Percentiles rank a stretch among this genome's conserved stretches.
phyloP scores from a whole-genome alignment of 805 yeast species.

The Wickerhamiella azymoides region DNA sequence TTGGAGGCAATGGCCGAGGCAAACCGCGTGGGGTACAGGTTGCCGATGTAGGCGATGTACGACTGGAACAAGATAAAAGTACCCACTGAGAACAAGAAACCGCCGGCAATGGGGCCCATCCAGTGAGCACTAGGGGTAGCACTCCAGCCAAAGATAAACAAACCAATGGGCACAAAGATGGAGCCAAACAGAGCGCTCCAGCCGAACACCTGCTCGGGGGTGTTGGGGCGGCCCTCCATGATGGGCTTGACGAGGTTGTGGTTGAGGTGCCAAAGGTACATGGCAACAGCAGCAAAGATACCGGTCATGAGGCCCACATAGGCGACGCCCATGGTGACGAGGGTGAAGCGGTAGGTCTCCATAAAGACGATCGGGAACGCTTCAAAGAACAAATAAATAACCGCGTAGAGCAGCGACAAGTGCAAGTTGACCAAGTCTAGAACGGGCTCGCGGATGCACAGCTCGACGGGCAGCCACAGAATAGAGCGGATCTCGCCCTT shows the following conservation, averaged over 20 bases:
- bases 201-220: slow-evolving; percentile 15
- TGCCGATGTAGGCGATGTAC: slow-evolving; percentile 30
- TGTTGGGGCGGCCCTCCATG: background rate
- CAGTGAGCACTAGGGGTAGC: slow-evolving; percentile 37
- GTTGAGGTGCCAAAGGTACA: slow-evolving; percentile 8
- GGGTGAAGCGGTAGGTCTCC: too few relatives aligned
- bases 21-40: background rate
- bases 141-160: slow-evolving; percentile 49
- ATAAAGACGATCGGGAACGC: too few relatives aligned
- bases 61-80: slow-evolving; percentile 39
- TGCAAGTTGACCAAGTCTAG: too few relatives aligned
- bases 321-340: slow-evolving; percentile 16
- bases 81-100: slow-evolving; percentile 29
- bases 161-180: slow-evolving; percentile 35
- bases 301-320: slow-evolving; percentile 38
- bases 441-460: too few relatives aligned
- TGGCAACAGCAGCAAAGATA: slow-evolving; percentile 24
- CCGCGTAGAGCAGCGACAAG: too few relatives aligned
- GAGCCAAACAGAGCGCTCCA: slow-evolving; percentile 30
- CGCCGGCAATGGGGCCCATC: slow-evolving; percentile 38
- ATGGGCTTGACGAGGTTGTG: background rate
- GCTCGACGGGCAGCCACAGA: too few relatives aligned
- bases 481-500: too few relatives aligned
- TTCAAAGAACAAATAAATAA: too few relatives aligned
- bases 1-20: slow-evolving; percentile 44